Conservation (phyloP, 2,329 filamentous ascomycete species). For the Cephalotrichum gorgonifer region DNA sequence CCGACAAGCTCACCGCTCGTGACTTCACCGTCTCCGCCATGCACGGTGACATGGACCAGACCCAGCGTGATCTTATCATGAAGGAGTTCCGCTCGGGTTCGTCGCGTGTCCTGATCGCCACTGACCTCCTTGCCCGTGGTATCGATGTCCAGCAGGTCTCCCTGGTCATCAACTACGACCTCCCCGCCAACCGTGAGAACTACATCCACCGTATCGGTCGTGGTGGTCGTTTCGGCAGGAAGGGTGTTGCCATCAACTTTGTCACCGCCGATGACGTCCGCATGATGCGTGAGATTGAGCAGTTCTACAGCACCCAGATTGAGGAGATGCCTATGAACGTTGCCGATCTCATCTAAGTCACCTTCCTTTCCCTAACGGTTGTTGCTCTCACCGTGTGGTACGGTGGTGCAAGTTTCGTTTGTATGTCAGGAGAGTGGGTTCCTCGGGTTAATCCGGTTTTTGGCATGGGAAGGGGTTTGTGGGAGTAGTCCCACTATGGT, state of each 20-base stretch:
- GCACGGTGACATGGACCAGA: conserved; percentile 99
- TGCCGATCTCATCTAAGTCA: conserved; percentile 56
- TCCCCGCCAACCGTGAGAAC: conserved; percentile 98
- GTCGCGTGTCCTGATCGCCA: conserved; percentile 96
- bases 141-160: conserved; percentile 99
- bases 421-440: background rate
- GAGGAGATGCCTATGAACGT: conserved; percentile 99
- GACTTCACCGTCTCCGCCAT: conserved; percentile 99
- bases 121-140: conserved; percentile 94
- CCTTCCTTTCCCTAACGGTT: background rate
- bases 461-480: background rate
- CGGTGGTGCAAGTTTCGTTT: background rate
- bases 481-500: background rate
- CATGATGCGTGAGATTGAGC: conserved; percentile 99
- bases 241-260: conserved; percentile 99
- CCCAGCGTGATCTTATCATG: conserved; percentile 98
- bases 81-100: conserved; percentile 99
- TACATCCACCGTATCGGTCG: conserved; percentile 99
- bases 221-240: conserved; percentile 98
- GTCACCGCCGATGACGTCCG: conserved; percentile 97
- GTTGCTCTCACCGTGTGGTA: background rate
- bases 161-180: conserved; percentile 99
- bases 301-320: conserved; percentile 99
- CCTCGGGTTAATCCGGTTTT: background rate
- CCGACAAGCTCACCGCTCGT: conserved; percentile 95